Percentiles rank a stretch among this genome's conserved stretches.
These are phyloP conservation scores for Sextonia rubra DNA, from an alignment of 164 flowering plant species.

Conservation along the genomic window DNA sequence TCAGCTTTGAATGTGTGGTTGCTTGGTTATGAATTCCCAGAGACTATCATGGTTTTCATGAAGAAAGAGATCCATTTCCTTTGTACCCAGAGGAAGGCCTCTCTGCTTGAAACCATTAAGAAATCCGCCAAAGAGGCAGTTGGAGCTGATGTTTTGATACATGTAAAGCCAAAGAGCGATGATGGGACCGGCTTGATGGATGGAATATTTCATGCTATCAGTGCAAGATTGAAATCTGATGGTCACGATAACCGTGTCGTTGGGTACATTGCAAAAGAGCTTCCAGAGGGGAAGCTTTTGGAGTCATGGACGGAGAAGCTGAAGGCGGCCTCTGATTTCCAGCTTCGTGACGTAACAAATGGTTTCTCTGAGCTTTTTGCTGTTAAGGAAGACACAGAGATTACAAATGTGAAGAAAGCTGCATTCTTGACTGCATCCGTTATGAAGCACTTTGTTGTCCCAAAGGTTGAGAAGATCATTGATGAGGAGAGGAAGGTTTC, in stretches of 20 bases:
- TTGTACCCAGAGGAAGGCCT: constrained; percentile 72
- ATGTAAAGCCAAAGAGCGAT: constrained; percentile 63
- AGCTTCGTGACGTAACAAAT: constrained; percentile 49
- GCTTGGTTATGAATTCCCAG: constrained; percentile 82
- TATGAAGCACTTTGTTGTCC: constrained; percentile 64
- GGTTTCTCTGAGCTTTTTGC: constrained; percentile 69
- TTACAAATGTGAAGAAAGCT: constrained; percentile 61
- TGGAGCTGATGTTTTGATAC: constrained; percentile 54
- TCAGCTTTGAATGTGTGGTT: constrained; percentile 76
- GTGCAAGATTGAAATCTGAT: constrained; percentile 12
- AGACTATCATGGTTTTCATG: constrained; percentile 72
- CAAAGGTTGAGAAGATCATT: constrained; percentile 61
- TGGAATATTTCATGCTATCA: constrained; percentile 30
- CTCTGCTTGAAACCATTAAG: constrained; percentile 49
- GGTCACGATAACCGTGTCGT: constrained; percentile 30
- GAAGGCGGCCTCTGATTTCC: constrained; percentile 29
- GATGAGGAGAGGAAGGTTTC: constrained; percentile 72
- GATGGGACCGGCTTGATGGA: constrained; percentile 53
- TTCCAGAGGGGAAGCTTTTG: constrained; percentile 68
- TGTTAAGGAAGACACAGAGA: constrained; percentile 51
- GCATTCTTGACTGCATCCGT: constrained; percentile 52
- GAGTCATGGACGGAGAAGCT: constrained; percentile 60
- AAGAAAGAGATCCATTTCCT: constrained; percentile 62
- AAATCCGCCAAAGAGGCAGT: constrained; percentile 44
- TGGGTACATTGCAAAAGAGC: constrained; percentile 62